Evolutionary conservation across 2,329 filamentous ascomycete genomes (phyloP).

Genomic region (Hirsutella thompsonii): DNA sequence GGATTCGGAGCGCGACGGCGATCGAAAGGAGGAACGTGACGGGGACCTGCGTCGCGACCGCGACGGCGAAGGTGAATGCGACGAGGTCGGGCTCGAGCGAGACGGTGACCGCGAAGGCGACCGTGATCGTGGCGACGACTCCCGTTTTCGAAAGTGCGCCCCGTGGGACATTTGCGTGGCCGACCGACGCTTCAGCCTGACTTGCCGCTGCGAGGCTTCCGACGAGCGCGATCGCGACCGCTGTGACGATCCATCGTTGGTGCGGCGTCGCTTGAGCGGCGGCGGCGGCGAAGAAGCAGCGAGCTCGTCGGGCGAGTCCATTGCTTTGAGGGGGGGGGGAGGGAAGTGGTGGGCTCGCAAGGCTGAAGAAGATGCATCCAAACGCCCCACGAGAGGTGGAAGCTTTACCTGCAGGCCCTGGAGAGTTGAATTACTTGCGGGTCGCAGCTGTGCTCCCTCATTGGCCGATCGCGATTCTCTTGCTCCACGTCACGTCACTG

Average conservation of each 20-base stretch:
- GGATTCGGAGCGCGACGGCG: constrained; percentile 25
- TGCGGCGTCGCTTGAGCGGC: constrained; percentile 20
- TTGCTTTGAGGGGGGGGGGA: constrained; percentile 6
- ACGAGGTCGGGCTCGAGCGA: background rate
- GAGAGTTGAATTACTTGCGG: constrained; percentile 5
- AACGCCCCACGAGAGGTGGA: too few relatives aligned
- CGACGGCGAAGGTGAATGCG: constrained; percentile 7
- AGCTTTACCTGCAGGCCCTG: too few relatives aligned
- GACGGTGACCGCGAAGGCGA: too few relatives aligned
- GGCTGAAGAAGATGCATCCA: constrained; percentile 7
- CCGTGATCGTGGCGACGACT: too few relatives aligned
- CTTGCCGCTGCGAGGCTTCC: constrained; percentile 5
- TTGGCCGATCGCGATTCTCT: background rate
- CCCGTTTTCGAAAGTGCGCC: background rate
- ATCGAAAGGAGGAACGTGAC: constrained; percentile 20
- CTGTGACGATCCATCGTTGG: constrained; percentile 14
- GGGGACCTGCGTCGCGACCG: constrained; percentile 17
- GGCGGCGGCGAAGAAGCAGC: constrained; percentile 12
- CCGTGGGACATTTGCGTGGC: background rate
- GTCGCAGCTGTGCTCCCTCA: background rate
- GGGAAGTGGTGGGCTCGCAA: constrained; percentile 1
- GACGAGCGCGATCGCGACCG: constrained; percentile 10
- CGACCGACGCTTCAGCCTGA: background rate
- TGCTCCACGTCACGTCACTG: background rate
- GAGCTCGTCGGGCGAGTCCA: constrained; percentile 16